A percentile compares a stretch with the other conserved stretches of the same genome.
Conservation (phyloP, 2,329 filamentous ascomycete species). For the Dothideomycetidae sp. region DNA sequence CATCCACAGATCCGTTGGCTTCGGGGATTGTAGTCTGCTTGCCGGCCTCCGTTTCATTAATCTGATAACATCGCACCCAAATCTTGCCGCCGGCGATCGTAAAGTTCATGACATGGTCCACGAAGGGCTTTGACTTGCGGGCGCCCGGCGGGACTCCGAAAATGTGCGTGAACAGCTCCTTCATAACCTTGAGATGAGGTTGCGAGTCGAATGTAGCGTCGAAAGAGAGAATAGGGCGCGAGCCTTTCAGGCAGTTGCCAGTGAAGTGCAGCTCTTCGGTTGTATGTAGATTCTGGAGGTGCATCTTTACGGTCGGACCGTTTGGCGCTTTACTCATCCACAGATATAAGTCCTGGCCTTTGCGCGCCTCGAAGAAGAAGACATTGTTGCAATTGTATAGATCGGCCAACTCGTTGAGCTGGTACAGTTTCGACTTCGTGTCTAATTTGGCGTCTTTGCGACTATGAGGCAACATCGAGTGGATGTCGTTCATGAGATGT, state of each 20-base stretch:
- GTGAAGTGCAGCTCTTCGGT: conserved; percentile 96
- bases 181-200: conserved; percentile 68
- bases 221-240: conserved; percentile 80
- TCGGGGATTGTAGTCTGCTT: conserved; percentile 24
- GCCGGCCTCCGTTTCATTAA: conserved; percentile 63
- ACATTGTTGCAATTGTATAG: conserved; percentile 92
- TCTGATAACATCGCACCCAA: conserved; percentile 91
- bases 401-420: conserved; percentile 61
- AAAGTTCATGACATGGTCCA: conserved; percentile 90
- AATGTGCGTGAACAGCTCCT: conserved; percentile 77
- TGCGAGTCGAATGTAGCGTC: conserved; percentile 60
- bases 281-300: conserved; percentile 68
- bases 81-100: conserved; percentile 85
- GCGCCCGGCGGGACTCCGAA: conserved; percentile 86
- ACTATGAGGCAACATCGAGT: conserved; percentile 76
- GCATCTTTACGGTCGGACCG: conserved; percentile 59
- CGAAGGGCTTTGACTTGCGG: conserved; percentile 83
- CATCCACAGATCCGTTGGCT: conserved; percentile 23
- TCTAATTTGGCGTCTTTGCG: conserved; percentile 95
- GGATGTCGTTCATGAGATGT: conserved; percentile 80
- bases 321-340: conserved; percentile 89
- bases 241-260: conserved; percentile 91
- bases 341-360: conserved; percentile 85
- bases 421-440: conserved; percentile 73
- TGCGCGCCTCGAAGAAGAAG: conserved; percentile 88